phyloP scores from a whole-genome alignment of 2,329 filamentous ascomycete species.

The Xenosphaeropsis pyriputrescens region DNA sequence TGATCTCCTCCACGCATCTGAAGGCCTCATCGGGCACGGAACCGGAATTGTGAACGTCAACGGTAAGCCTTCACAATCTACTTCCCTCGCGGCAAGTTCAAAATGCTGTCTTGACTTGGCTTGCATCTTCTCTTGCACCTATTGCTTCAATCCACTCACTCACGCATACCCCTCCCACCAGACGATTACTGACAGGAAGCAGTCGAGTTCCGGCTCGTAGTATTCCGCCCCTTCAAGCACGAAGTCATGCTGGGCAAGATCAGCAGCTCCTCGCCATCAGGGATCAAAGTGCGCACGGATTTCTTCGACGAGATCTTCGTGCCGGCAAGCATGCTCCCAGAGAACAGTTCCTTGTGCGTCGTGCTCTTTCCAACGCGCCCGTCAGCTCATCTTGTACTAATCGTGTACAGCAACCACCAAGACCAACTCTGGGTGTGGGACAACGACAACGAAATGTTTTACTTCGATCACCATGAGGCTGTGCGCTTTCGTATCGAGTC shows the following conservation, averaged over 20 bases:
- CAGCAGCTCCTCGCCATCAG: conserved; percentile 53
- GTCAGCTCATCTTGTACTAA: conserved; percentile 4
- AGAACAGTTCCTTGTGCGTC: conserved; percentile 61
- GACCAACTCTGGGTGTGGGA: conserved; percentile 81
- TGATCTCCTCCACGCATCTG: conserved; percentile 77
- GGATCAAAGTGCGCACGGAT: conserved; percentile 69
- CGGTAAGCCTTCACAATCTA: conserved; percentile 31
- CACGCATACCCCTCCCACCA: not conserved
- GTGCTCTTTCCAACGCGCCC: no score
- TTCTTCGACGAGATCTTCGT: conserved; percentile 93
- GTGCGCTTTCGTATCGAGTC: conserved; percentile 75
- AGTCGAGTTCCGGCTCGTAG: conserved; percentile 88
- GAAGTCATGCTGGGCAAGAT: conserved; percentile 84
- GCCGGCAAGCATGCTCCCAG: conserved; percentile 57
- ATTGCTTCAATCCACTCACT: no score
- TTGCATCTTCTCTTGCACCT: no score
- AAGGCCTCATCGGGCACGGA: conserved; percentile 87
- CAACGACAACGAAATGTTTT: conserved; percentile 56
- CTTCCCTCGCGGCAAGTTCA: no score
- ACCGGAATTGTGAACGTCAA: conserved; percentile 91
- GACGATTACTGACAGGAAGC: conserved; percentile 3
- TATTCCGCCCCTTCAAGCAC: conserved; percentile 91
- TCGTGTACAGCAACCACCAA: conserved; percentile 42
- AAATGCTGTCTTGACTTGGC: no score
- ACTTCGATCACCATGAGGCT: conserved; percentile 80